These are phyloP conservation scores for Candida verbasci DNA, from an alignment of 805 yeast genomes.

Conservation along the genomic window DNA sequence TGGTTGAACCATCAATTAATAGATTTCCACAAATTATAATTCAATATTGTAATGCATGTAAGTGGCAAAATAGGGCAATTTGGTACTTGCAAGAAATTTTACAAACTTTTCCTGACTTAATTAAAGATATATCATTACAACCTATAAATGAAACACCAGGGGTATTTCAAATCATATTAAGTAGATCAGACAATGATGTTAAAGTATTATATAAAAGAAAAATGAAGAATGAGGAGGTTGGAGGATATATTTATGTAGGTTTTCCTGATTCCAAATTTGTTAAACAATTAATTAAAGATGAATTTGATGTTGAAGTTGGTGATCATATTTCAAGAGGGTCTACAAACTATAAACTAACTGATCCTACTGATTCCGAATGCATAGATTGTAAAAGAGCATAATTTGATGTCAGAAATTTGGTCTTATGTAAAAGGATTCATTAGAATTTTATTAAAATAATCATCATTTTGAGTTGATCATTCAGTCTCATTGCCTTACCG, in stretches of 20 bases:
- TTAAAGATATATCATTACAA: constrained; percentile 41
- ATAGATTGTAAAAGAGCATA: constrained; percentile 13
- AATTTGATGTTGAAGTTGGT: constrained; percentile 19
- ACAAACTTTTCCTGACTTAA: constrained; percentile 65
- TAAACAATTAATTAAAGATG: constrained; percentile 61
- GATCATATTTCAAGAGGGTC: constrained; percentile 1
- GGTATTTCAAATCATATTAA: constrained; percentile 17
- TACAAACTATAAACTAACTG: background rate
- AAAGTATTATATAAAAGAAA: constrained; percentile 47
- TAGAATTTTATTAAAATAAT: too few species aligned
- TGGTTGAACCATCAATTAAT: constrained; percentile 5
- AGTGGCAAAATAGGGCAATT: constrained; percentile 83
- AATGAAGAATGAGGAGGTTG: constrained; percentile 33
- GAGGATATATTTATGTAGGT: constrained; percentile 49
- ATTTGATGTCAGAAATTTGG: too few species aligned
- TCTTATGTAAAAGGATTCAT: too few species aligned
- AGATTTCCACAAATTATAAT: constrained; percentile 63
- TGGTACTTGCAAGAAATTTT: constrained; percentile 85
- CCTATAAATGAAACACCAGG: constrained; percentile 23
- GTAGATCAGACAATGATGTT: constrained; percentile 1
- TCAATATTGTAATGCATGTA: constrained; percentile 75
- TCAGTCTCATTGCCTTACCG: too few species aligned
- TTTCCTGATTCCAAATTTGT: constrained; percentile 83
- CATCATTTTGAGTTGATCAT: too few species aligned
- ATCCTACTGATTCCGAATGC: constrained; percentile 8